Evolutionary conservation across 495 filamentous ascomycete genomes (phyloP).

Genomic region (Talaromyces borbonicus): DNA sequence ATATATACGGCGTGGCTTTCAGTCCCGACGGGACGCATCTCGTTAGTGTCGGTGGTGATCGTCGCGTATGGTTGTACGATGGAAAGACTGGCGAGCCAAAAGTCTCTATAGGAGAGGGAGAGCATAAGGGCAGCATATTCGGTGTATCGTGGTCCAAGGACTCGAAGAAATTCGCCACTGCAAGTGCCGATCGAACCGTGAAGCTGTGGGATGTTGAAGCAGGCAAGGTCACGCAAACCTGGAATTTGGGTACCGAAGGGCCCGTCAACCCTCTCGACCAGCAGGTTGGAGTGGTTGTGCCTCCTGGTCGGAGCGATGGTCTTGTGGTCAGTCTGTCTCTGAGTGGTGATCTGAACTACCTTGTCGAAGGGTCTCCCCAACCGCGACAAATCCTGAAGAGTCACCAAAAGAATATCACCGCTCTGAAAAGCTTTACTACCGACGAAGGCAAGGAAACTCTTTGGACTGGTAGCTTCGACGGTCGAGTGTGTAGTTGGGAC

Average conservation of each 20-base stretch:
- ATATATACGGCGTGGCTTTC: slow-evolving; percentile 80
- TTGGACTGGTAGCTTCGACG: slow-evolving; percentile 87
- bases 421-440: slow-evolving; percentile 45
- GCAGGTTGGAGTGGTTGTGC: slow-evolving; percentile 93
- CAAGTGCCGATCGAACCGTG: slow-evolving; percentile 88
- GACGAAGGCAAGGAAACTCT: slow-evolving; percentile 43
- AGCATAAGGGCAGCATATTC: slow-evolving; percentile 88
- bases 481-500: slow-evolving; percentile 77
- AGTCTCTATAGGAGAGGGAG: slow-evolving; percentile 66
- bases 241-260: slow-evolving; percentile 80
- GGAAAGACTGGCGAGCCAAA: slow-evolving; percentile 85
- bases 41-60: slow-evolving; percentile 83
- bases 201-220: slow-evolving; percentile 81
- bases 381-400: slow-evolving; percentile 69
- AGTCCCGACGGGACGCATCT: slow-evolving; percentile 78
- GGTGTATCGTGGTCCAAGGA: slow-evolving; percentile 83
- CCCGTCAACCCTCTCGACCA: slow-evolving; percentile 66
- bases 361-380: slow-evolving; percentile 56
- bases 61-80: slow-evolving; percentile 86
- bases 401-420: slow-evolving; percentile 90
- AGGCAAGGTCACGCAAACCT: slow-evolving; percentile 64
- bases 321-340: slow-evolving; percentile 84
- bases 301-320: slow-evolving; percentile 69
- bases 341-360: slow-evolving; percentile 83
- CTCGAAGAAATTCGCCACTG: slow-evolving; percentile 81